Evolutionary conservation across 73 alveolate genomes (phyloP), one percentile per base, ranked within the genome.

Genomic region (Paramecium biaurelia): DNA sequence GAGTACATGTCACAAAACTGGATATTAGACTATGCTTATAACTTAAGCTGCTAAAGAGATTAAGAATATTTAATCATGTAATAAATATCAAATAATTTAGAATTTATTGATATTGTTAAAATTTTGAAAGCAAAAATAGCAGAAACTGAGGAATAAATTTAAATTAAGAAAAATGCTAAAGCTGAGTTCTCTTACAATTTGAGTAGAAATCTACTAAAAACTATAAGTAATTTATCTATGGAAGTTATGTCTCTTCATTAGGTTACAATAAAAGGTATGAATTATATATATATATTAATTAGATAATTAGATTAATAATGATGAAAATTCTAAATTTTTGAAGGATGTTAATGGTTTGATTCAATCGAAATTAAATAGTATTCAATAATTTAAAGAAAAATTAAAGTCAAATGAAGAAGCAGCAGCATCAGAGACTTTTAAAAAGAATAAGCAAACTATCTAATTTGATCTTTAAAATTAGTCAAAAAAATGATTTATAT

Each of bases 111-210:
- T 41, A 74, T 74, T 28, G 45, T 74, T 23, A 74, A 74, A 32
- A 41, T 74, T 35, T 41, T 74, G 21, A 74, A 74, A 37, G 56
- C 87, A 9, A 74, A 74, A 35, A 74, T 74, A 21, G 87, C 87
- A 12, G 87, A 74, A 41, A 74, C 87, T 35, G 87, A 74, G 14
- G 87, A 74, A 37, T 74, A 74, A 74, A 74, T 74, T 34, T 41
- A 74, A 74, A 74, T 74, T 15, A 74, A 74, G 67, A 74, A 74
- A 74, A 74, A 74, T 74, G 87, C 87, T 15, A 74, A 74, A 37
- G 87, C 87, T n/a, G 87, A 74, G 24, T 74, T 74, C 23, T 74
- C 87, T 30, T 74, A 74, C 21, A 74, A 41, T 74, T 74, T 74
- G 58, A 74, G 87, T 41, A 74, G 87, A 41, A 74, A 74, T 41